These are phyloP conservation scores for Sugiyamaella chiloensis DNA, from an alignment of 805 yeast genomes.

Conservation along the genomic window DNA sequence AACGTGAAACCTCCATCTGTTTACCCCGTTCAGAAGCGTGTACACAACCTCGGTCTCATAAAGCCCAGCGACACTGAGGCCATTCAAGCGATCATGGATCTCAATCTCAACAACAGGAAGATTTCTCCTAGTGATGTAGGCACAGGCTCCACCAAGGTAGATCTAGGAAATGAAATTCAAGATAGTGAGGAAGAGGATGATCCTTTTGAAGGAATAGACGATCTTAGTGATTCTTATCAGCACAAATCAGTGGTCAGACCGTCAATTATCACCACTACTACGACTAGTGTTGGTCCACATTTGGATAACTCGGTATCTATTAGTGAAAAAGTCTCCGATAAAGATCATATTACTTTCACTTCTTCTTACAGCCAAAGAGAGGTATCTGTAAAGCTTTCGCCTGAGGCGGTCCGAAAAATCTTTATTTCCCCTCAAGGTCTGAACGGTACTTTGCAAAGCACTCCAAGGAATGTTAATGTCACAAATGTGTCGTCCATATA, in stretches of 20 bases:
- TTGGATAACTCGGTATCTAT: neutral
- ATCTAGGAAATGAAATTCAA: neutral
- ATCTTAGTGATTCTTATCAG: conserved; percentile 20
- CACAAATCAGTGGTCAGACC: neutral
- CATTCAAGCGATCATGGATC: neutral
- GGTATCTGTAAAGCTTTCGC: conserved; percentile 13
- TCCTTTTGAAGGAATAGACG: conserved; percentile 29
- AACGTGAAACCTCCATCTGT: neutral
- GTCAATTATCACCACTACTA: neutral
- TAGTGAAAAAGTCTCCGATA: neutral
- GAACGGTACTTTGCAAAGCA: neutral
- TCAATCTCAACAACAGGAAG: neutral
- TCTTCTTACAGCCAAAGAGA: conserved; percentile 14
- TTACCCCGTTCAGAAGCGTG: neutral
- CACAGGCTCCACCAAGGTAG: conserved; percentile 23
- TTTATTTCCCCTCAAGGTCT: conserved; percentile 3
- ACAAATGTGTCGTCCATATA: conserved; percentile 42
- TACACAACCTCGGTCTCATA: neutral
- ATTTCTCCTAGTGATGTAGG: conserved; percentile 12
- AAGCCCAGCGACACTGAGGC: conserved; percentile 3
- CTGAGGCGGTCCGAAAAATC: conserved; percentile 10
- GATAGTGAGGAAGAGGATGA: conserved; percentile 20
- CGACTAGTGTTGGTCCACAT: neutral
- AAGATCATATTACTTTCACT: conserved; percentile 8
- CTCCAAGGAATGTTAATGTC: conserved; percentile 28